Conservation (phyloP, 352 stramenopile species). For the Phytophthora cactorum region DNA sequence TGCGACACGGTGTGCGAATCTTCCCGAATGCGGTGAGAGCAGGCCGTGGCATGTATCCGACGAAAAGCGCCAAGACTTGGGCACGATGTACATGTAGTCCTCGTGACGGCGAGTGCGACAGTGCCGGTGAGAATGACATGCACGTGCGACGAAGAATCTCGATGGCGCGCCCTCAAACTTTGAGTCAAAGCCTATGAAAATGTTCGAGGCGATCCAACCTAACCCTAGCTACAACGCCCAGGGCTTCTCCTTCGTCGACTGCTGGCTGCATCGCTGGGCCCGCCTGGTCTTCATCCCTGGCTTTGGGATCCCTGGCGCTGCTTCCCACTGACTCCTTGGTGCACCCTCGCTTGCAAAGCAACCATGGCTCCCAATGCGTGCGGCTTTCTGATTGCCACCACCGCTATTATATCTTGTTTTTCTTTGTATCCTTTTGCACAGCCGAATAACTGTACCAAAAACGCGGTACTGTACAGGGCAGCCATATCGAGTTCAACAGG, state of each 20-base stretch:
- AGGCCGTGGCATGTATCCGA: neutral
- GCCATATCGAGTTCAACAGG: constrained; percentile 24
- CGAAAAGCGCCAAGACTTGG: neutral
- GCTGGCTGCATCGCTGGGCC: constrained; percentile 4
- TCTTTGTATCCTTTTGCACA: no score
- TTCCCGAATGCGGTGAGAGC: neutral
- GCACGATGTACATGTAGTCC: no score
- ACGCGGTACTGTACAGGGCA: neutral
- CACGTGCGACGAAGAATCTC: constrained; percentile 1
- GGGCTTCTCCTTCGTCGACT: constrained; percentile 4
- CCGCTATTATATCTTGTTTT: neutral
- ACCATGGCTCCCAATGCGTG: constrained; percentile 6
- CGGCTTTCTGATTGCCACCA: constrained; percentile 9
- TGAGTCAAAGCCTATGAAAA: constrained; percentile 23
- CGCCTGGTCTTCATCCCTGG: constrained; percentile 32
- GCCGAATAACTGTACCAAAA: no score
- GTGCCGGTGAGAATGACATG: neutral
- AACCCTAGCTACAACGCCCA: constrained; percentile 19
- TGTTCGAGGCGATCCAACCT: constrained; percentile 21
- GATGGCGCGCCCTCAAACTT: neutral
- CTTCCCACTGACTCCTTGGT: constrained; percentile 37
- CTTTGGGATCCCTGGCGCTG: neutral
- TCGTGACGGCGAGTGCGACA: neutral
- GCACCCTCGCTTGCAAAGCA: constrained; percentile 1
- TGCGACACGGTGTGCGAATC: constrained; percentile 26